These are phyloP conservation scores for Backusella mclennaniae DNA, from an alignment of 192 early-diverging fungal species.

Conservation along the genomic window DNA sequence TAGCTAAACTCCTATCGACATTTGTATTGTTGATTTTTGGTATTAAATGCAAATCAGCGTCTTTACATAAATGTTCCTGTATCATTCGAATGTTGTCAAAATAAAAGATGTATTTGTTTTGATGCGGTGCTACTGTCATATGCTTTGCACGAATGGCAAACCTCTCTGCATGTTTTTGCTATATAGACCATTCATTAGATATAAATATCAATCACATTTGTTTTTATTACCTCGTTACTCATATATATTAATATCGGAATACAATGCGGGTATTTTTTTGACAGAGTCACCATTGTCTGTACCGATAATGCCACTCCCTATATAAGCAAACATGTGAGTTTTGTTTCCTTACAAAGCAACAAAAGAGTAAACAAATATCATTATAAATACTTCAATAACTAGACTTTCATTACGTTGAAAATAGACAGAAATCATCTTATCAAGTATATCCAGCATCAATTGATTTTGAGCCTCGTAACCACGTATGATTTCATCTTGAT, in stretches of 20 bases:
- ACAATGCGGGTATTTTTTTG: slow-evolving; percentile 17
- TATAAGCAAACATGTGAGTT: background rate
- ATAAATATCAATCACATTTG: background rate
- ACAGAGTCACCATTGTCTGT: slow-evolving; percentile 13
- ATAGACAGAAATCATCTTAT: slow-evolving; percentile 19
- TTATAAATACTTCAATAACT: slow-evolving; percentile 22
- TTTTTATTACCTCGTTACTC: slow-evolving; percentile 18
- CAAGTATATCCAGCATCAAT: slow-evolving; percentile 16
- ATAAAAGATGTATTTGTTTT: slow-evolving; percentile 32
- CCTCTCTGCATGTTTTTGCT: slow-evolving; percentile 27
- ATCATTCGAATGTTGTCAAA: slow-evolving; percentile 31
- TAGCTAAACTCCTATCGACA: slow-evolving; percentile 25
- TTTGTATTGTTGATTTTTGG: slow-evolving; percentile 34
- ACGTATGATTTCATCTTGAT: background rate
- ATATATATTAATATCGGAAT: slow-evolving; percentile 29
- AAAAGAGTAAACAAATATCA: background rate
- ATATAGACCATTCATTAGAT: too few species aligned
- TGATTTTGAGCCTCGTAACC: slow-evolving; percentile 27
- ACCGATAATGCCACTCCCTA: slow-evolving; percentile 27
- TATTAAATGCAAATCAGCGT: slow-evolving; percentile 22
- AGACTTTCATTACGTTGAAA: slow-evolving; percentile 17
- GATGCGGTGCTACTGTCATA: slow-evolving; percentile 25
- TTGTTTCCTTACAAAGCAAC: background rate
- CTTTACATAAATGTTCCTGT: slow-evolving; percentile 20
- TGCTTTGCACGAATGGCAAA: slow-evolving; percentile 33